Percentiles rank a stretch among this genome's conserved stretches.
phyloP scores from a whole-genome alignment of 108 stramenopile genomes.

The Nitzschia putrida region DNA sequence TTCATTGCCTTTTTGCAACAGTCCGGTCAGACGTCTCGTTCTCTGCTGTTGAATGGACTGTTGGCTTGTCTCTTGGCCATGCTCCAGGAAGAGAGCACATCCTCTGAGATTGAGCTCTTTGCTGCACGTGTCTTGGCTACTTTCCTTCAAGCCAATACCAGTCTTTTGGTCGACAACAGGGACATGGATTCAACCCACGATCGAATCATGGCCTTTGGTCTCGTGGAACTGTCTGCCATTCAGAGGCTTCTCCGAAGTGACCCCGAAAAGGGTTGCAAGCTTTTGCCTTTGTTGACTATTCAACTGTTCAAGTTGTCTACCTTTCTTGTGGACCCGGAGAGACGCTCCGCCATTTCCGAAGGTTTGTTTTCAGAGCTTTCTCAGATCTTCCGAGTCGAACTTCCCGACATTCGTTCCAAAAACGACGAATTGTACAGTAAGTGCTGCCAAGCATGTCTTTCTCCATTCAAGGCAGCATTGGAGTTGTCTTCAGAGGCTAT shows the following conservation, averaged over 20 bases:
- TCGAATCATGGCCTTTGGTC: constrained; percentile 47
- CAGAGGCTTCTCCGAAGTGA: constrained; percentile 40
- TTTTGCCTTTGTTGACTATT: constrained; percentile 58
- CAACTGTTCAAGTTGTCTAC: constrained; percentile 47
- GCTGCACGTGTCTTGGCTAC: constrained; percentile 64
- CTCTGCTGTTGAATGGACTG: no score
- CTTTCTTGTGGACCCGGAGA: constrained; percentile 40
- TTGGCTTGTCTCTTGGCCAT: constrained; percentile 37
- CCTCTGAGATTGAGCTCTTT: constrained; percentile 30
- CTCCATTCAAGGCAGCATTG: constrained; percentile 24
- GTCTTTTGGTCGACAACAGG: constrained; percentile 28
- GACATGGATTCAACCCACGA: constrained; percentile 27
- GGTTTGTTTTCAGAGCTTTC: constrained; percentile 45
- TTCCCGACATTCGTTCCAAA: background rate
- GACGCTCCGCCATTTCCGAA: constrained; percentile 37
- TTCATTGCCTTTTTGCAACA: constrained; percentile 24
- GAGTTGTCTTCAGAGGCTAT: constrained; percentile 12
- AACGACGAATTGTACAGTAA: constrained; percentile 16
- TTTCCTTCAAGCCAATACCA: constrained; percentile 55
- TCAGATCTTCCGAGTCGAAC: constrained; percentile 33
- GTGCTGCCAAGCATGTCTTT: constrained; percentile 33
- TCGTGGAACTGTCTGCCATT: constrained; percentile 49
- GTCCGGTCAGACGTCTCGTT: no score
- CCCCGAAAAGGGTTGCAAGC: constrained; percentile 36
- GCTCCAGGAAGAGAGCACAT: constrained; percentile 37